Base-by-base conservation (phyloP, 2,329 filamentous ascomycete genomes). In the Colletotrichum spinosum region DNA sequence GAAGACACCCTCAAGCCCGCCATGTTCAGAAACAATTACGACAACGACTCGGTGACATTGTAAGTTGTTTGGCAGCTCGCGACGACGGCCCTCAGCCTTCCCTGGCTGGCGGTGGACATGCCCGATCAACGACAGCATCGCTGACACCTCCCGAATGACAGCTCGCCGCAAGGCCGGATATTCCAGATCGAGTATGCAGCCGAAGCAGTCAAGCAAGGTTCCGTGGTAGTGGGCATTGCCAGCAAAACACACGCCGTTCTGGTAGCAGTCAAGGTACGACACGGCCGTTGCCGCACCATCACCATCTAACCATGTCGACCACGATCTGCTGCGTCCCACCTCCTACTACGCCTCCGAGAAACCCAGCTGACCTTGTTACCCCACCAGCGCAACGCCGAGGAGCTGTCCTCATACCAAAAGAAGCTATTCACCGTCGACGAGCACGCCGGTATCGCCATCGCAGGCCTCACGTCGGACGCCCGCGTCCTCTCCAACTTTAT, bases 21-120 rank as follows among this genome's bases (percentile, higher is more conserved):
- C 76, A 98, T 99, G 96, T 99, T 99, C 85, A 89, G 96, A 83
- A 99, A 99, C 87, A 98, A 98, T 83, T 99, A 99, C 87, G 96
- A 99, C 85, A 99, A 99, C 89, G 96, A 99, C 83, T 97, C 95
- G 69, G 94, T 98, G 83, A 99, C 96, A 83, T 99, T 98, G 94
- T 97, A 87, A 83, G 90, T 82, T 76, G 69, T 57, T 66, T 57
- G 53, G 35, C 42, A n/a, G 35, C 25, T 4, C 25, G 25, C 1
- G 25, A 25, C 25, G 25, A 25, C 25, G 35, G 13, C 62, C 59
- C 48, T 45, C 67, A 41, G 51, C 56, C 55, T 42, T 58, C 51
- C 49, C 58, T 34, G 11, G 44, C 9, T 45, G 11, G 46, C 53
- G 42, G 8, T 60, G 44, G 49, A 49, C 8, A 42, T 17, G 53